Conservation (phyloP, 2,329 filamentous ascomycete species). For the Penicillium frequentans region DNA sequence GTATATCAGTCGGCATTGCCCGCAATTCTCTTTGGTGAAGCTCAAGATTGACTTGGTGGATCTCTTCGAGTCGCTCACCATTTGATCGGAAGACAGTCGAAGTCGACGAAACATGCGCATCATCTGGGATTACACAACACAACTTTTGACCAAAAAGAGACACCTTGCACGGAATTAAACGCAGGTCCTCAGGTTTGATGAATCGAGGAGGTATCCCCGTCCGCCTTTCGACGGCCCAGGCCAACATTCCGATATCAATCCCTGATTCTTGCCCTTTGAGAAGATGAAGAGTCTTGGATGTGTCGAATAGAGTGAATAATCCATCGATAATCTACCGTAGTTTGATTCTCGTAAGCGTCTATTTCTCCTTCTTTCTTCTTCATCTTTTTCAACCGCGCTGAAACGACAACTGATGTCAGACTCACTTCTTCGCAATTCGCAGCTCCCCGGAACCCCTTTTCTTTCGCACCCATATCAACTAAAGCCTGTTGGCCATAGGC, state of each 20-base stretch:
- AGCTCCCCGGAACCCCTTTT: background rate
- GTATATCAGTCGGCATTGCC: conserved; percentile 21
- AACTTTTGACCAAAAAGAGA: background rate
- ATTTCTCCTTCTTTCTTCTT: too few relatives aligned
- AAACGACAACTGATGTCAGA: background rate
- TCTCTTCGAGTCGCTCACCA: conserved; percentile 20
- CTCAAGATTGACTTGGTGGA: conserved; percentile 30
- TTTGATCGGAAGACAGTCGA: background rate
- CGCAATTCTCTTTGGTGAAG: conserved; percentile 32
- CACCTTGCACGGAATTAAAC: background rate
- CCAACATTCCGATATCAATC: conserved; percentile 3
- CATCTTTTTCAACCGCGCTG: too few relatives aligned
- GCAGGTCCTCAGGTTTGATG: conserved; percentile 10
- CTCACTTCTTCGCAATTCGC: conserved; percentile 8
- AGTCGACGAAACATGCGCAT: background rate
- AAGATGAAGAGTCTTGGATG: conserved; percentile 4
- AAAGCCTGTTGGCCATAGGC: conserved; percentile 11
- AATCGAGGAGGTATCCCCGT: conserved; percentile 2
- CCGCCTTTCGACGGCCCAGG: background rate
- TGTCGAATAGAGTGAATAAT: conserved; percentile 11
- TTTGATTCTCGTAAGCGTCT: too few relatives aligned
- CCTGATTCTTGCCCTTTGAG: conserved; percentile 16
- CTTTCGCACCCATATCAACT: background rate
- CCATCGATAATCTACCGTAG: background rate
- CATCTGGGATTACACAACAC: background rate